Conservation (phyloP, 2,329 filamentous ascomycete species). For the Penicillium palitans region DNA sequence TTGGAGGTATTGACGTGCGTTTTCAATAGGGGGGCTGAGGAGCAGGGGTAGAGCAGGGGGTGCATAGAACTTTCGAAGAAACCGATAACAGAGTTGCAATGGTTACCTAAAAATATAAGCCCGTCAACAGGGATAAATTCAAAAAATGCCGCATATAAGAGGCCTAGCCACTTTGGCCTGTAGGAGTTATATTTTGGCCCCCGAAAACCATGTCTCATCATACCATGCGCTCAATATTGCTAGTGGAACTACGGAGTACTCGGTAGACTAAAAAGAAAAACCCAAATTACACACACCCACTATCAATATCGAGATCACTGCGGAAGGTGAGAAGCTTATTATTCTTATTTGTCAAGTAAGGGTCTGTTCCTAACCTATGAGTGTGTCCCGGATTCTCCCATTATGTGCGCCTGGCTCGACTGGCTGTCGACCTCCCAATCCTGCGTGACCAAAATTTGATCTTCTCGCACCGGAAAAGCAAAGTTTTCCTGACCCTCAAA, state of each 20-base stretch:
- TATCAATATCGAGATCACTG: not conserved
- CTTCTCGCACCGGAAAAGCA: not conserved
- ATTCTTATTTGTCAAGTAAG: not conserved
- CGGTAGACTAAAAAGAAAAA: too few species aligned
- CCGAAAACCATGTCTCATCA: not conserved
- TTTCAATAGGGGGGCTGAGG: not conserved
- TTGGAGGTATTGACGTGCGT: not conserved
- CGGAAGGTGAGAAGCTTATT: not conserved
- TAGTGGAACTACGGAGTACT: not conserved
- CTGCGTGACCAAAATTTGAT: conserved; percentile 13
- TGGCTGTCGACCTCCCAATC: conserved; percentile 18
- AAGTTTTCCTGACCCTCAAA: not conserved
- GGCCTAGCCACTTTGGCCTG: not conserved
- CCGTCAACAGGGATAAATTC: not conserved
- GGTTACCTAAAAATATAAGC: not conserved
- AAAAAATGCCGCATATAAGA: not conserved
- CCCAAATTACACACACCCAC: not conserved
- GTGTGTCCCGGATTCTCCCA: not conserved
- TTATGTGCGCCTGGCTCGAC: conserved; percentile 14
- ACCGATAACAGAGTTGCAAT: not conserved
- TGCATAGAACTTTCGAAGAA: not conserved
- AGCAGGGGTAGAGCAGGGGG: not conserved
- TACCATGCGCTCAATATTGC: not conserved
- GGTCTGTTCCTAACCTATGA: not conserved
- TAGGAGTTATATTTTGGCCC: not conserved